Percentiles rank a stretch among this genome's conserved stretches.
Evolutionary conservation across 208 protist species (phyloP).

Genomic region (Blastocrithidia nonstop): DNA sequence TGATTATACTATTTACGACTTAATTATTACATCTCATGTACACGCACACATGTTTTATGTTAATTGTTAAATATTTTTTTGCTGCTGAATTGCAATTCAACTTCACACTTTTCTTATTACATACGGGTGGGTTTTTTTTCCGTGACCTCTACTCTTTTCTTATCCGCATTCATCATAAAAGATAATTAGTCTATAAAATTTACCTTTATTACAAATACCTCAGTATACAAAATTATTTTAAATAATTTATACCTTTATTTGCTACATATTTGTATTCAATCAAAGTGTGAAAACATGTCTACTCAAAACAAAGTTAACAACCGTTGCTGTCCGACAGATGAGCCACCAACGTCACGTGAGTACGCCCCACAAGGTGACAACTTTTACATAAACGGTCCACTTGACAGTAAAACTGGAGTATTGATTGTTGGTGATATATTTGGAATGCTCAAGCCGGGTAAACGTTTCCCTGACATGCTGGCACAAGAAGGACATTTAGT

Average conservation of each 20-base stretch:
- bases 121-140: no score
- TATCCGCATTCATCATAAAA: not conserved
- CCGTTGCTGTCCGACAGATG: conserved; percentile 35
- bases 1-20: not conserved
- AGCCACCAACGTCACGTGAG: conserved; percentile 1
- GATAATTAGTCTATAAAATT: not conserved
- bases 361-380: conserved; percentile 13
- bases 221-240: not conserved
- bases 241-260: not conserved
- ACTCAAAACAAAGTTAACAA: no score
- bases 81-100: not conserved
- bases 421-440: conserved; percentile 41
- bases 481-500: conserved; percentile 27
- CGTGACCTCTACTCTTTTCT: no score
- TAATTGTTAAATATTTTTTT: not conserved
- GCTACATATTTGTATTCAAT: conserved; percentile 5
- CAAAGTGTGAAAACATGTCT: not conserved
- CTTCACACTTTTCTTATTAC: no score
- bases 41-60: not conserved
- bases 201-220: not conserved
- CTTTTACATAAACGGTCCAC: conserved; percentile 23
- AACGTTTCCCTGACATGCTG: conserved; percentile 22
- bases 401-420: conserved; percentile 20
- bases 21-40: not conserved
- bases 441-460: conserved; percentile 25